phyloP scores from a whole-genome alignment of 805 yeast genomes.

The Saturnispora galanensis region DNA sequence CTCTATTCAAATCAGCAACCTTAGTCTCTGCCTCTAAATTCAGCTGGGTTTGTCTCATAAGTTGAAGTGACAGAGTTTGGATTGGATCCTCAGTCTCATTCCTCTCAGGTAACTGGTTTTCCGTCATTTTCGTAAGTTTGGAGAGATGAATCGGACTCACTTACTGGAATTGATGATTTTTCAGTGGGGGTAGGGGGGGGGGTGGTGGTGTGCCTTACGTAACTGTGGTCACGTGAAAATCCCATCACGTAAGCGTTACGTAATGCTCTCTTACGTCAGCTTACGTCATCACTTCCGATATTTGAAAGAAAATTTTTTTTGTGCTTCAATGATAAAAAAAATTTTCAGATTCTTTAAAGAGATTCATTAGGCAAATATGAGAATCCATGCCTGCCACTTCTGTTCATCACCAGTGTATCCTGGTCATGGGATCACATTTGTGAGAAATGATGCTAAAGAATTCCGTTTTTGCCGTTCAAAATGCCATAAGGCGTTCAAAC shows the following conservation, averaged over 20 bases:
- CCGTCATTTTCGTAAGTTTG: not conserved
- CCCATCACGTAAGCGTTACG: not conserved
- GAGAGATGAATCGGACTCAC: too few relatives aligned
- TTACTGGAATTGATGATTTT: too few relatives aligned
- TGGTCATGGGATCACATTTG: conserved; percentile 94
- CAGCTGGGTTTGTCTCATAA: conserved; percentile 1
- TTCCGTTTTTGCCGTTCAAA: conserved; percentile 96
- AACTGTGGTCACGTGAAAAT: not conserved
- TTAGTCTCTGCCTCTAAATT: not conserved
- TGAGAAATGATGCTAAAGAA: conserved; percentile 96
- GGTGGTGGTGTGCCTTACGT: too few relatives aligned
- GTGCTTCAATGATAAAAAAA: not conserved
- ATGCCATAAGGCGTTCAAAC: conserved; percentile 95
- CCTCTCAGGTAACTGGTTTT: too few relatives aligned
- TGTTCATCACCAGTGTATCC: conserved; percentile 96
- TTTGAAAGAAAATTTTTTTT: conserved; percentile 1
- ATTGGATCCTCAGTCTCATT: too few relatives aligned
- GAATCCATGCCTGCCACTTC: conserved; percentile 88
- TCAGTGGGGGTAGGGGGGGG: too few relatives aligned
- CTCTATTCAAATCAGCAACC: conserved; percentile 27
- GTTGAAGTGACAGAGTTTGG: not conserved
- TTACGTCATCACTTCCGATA: too few relatives aligned
- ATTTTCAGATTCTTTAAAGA: not conserved
- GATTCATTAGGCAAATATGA: conserved; percentile 35
- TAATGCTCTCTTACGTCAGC: not conserved